Evolutionary conservation across 2,329 filamentous ascomycete species (phyloP).

Genomic region (Penicillium sp.): DNA sequence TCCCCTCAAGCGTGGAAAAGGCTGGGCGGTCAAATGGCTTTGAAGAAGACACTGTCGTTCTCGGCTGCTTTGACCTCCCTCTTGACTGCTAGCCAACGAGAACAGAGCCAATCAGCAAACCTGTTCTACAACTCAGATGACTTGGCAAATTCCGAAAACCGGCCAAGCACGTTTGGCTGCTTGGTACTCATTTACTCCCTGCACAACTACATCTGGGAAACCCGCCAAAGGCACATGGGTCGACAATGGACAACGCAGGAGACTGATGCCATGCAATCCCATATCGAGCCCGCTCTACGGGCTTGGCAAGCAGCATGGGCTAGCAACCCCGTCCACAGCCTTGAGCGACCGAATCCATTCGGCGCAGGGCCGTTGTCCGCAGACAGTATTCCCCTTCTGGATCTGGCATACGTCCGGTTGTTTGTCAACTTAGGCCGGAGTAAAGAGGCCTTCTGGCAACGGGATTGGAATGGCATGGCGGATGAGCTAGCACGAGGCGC

Average conservation of each 20-base stretch:
- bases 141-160: slow-evolving; percentile 59
- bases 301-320: slow-evolving; percentile 94
- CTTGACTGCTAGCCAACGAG: slow-evolving; percentile 69
- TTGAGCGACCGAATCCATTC: slow-evolving; percentile 80
- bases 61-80: slow-evolving; percentile 76
- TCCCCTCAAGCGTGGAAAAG: slow-evolving; percentile 76
- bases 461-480: slow-evolving; percentile 88
- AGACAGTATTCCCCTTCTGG: slow-evolving; percentile 84
- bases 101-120: slow-evolving; percentile 41
- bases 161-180: slow-evolving; percentile 87
- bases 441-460: slow-evolving; percentile 90
- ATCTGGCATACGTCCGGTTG: slow-evolving; percentile 85
- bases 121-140: slow-evolving; percentile 52
- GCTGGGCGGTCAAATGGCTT: slow-evolving; percentile 68
- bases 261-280: slow-evolving; percentile 91
- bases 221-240: slow-evolving; percentile 80
- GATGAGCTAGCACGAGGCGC: slow-evolving; percentile 76
- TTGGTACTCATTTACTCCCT: slow-evolving; percentile 88
- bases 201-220: slow-evolving; percentile 99
- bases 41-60: slow-evolving; percentile 71
- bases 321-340: slow-evolving; percentile 75
- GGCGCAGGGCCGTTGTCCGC: slow-evolving; percentile 78
- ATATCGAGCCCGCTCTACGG: slow-evolving; percentile 88
- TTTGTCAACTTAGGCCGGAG: slow-evolving; percentile 90
- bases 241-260: slow-evolving; percentile 87